Conservation (phyloP, 108 stramenopile species). For the Nannochloropsis granulata region DNA sequence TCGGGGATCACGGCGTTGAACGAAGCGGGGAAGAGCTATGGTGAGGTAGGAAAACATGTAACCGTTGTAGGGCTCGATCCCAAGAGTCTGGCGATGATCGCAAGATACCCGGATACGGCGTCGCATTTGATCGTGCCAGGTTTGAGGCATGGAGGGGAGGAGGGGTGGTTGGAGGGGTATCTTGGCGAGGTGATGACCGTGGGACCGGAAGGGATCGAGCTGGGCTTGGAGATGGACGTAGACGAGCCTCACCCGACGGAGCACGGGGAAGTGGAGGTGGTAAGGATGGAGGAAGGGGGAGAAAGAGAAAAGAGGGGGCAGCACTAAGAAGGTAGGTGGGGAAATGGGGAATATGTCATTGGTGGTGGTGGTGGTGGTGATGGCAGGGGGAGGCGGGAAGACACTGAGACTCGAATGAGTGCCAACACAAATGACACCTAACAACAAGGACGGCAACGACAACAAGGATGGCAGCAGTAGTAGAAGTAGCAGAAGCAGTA, state of each 20-base stretch:
- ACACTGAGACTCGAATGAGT: too few species aligned
- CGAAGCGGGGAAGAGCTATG: constrained; percentile 45
- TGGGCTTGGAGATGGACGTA: neutral
- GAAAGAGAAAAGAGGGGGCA: too few species aligned
- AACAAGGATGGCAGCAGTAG: too few species aligned
- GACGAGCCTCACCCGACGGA: neutral
- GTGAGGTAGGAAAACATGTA: constrained; percentile 45
- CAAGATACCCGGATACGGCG: neutral
- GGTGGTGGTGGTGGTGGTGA: too few species aligned
- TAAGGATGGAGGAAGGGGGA: neutral
- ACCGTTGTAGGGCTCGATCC: constrained; percentile 42
- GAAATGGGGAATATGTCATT: too few species aligned
- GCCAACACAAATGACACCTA: too few species aligned
- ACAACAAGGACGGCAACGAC: too few species aligned
- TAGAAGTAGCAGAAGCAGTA: too few species aligned
- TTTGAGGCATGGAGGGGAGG: neutral
- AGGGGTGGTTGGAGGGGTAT: neutral
- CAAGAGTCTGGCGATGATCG: constrained; percentile 12
- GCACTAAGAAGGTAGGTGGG: too few species aligned
- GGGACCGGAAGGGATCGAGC: neutral
- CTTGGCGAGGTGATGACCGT: neutral
- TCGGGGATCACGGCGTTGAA: constrained; percentile 56
- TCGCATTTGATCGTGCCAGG: neutral
- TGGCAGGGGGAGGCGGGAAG: too few species aligned
- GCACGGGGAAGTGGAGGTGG: neutral